A percentile compares a stretch with the other conserved stretches of the same genome.
phyloP scores from a whole-genome alignment of 257 asterid species.

The Solanum commersonii region DNA sequence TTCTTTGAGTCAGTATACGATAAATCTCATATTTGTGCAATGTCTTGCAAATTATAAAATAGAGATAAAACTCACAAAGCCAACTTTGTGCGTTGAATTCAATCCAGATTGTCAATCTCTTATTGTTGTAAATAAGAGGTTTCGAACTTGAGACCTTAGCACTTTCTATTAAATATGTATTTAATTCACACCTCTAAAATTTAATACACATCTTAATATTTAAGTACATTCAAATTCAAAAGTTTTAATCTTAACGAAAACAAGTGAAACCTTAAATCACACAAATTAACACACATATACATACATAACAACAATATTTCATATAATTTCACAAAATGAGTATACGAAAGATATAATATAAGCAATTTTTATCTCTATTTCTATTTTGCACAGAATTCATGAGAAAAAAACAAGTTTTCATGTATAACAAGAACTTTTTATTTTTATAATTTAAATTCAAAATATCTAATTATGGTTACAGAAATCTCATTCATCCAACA shows the following conservation, averaged over 20 bases:
- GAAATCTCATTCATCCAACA: not conserved
- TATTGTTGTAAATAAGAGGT: too few species aligned
- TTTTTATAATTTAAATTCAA: not conserved
- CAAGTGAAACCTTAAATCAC: too few species aligned
- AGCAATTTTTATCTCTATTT: not conserved
- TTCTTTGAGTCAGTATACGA: not conserved
- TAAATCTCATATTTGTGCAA: not conserved
- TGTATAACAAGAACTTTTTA: not conserved
- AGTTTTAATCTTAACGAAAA: too few species aligned
- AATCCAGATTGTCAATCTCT: not conserved
- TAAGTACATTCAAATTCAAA: too few species aligned
- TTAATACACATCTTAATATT: too few species aligned
- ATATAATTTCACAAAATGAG: not conserved
- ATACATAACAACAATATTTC: too few species aligned
- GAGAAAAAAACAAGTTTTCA: not conserved
- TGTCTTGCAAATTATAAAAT: not conserved
- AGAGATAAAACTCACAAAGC: not conserved
- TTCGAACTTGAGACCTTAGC: not conserved
- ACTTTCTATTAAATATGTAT: too few species aligned
- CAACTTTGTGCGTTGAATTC: not conserved
- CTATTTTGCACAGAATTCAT: not conserved
- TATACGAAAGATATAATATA: too few species aligned
- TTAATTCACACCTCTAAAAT: not conserved
- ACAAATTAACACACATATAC: too few species aligned
- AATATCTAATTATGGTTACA: not conserved